Conservation (phyloP, 352 stramenopile species). For the Phytophthora sansomeana region DNA sequence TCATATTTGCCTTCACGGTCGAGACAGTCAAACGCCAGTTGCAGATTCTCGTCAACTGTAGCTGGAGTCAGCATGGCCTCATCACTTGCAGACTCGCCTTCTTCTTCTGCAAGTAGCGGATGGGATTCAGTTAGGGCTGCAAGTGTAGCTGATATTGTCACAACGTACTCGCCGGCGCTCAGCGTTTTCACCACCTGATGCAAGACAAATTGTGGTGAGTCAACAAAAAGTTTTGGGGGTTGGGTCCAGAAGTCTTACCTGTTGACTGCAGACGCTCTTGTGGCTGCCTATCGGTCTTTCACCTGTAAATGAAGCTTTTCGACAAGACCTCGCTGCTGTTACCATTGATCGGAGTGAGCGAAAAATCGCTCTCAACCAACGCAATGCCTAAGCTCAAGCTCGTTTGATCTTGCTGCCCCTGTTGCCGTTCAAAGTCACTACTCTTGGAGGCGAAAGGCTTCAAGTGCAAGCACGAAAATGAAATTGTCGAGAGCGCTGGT, state of each 20-base stretch:
- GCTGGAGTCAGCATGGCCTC: conserved; percentile 11
- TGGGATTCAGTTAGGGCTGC: conserved; percentile 13
- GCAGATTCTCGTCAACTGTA: conserved; percentile 40
- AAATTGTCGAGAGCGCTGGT: conserved; percentile 26
- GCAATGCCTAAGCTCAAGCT: conserved; percentile 28
- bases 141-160: conserved; percentile 28
- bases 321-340: not conserved
- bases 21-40: conserved; percentile 55
- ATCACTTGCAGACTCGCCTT: conserved; percentile 1
- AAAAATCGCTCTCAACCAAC: conserved; percentile 36
- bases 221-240: not conserved
- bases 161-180: conserved; percentile 52
- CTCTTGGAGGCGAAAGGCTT: not conserved
- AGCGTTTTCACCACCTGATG: conserved; percentile 40
- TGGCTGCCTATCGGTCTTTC: not conserved
- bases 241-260: conserved; percentile 9
- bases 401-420: not conserved
- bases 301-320: not conserved
- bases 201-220: not conserved
- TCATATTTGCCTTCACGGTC: conserved; percentile 48
- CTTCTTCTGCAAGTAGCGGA: not conserved
- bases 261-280: conserved; percentile 14
- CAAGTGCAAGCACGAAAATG: conserved; percentile 19
- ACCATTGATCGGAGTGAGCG: conserved; percentile 7
- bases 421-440: not conserved